Evolutionary conservation across 192 early-diverging fungal species (phyloP), one percentile per base, ranked within the genome.

Genomic region (Entomortierella parvispora): DNA sequence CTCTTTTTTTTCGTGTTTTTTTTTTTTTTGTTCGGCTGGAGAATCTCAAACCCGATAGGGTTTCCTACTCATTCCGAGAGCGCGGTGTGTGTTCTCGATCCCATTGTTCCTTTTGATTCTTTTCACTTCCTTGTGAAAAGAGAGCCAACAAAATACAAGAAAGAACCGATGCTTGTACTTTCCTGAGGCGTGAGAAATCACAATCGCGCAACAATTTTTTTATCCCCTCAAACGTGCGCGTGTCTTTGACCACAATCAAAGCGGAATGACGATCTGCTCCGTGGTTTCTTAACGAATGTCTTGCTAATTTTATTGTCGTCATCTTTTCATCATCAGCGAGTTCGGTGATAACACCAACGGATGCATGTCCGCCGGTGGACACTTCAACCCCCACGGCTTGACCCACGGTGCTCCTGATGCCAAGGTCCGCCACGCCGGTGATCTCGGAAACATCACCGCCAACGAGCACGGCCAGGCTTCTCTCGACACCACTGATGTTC

Each of bases 361-460:
- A 52, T 96, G 95, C 84, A 90, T 84, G n/a, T 93, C 92, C 42
- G 91, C 94, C 25, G 95, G 94, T 58, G 69, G 79, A 57, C 96
- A 97, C 87, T 96, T 88, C 82, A 97, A 97, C 86, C 95, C 95
- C 62, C 61, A 79, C 75, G 79, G 79, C 40, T 71, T 86, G 70
- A 91, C 86, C 15, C 95, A 97, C 86, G 94, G 95, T 62, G 93
- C 90, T 37, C 92, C 91, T 52, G 57, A 58, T 0, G 89, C 82
- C 74, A 71, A 80, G 53, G 60, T 84, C 31, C 91, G 94, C 54
- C 96, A 97, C 84, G 89, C 89, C 29, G 96, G 96, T 67, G 96
- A 97, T 81, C 88, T 97, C 56, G 96, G 96, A 70, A 97, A 97
- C 84, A 65, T 97, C 48, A 69, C 42, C 22, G 90, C 86, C 25